phyloP scores from a whole-genome alignment of 2,329 filamentous ascomycete genomes.

The Pseudomassariella vexata region DNA sequence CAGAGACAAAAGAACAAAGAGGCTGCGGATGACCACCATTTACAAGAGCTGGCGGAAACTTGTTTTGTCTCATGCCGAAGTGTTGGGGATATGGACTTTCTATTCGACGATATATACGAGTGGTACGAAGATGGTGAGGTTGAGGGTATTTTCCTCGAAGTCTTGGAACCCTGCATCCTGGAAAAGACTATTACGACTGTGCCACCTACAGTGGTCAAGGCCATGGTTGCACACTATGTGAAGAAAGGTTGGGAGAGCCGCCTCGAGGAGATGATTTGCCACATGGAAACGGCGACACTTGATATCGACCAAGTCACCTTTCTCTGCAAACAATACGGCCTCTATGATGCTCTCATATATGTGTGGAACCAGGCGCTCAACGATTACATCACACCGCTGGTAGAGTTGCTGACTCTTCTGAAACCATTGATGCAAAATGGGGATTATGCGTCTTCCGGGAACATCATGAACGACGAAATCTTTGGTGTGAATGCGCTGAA shows the following conservation, averaged over 20 bases:
- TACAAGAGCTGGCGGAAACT: constrained; percentile 73
- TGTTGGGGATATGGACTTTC: constrained; percentile 72
- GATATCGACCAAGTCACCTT: constrained; percentile 90
- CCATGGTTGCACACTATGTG: constrained; percentile 77
- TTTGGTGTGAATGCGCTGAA: constrained; percentile 73
- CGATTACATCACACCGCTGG: constrained; percentile 87
- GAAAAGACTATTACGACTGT: constrained; percentile 68
- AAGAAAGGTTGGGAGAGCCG: constrained; percentile 67
- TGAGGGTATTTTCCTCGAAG: constrained; percentile 76
- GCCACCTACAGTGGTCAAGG: constrained; percentile 80
- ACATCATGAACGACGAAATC: constrained; percentile 53
- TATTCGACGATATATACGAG: constrained; percentile 88
- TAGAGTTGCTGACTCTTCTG: constrained; percentile 72
- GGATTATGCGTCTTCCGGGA: constrained; percentile 44
- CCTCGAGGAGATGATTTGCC: constrained; percentile 90
- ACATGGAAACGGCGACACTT: constrained; percentile 82
- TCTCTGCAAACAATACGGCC: constrained; percentile 82
- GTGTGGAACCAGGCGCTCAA: constrained; percentile 89
- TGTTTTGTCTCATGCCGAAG: constrained; percentile 80
- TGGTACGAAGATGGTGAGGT: constrained; percentile 76
- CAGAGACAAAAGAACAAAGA: constrained; percentile 49
- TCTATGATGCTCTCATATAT: constrained; percentile 94
- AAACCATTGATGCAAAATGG: constrained; percentile 52
- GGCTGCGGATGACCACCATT: constrained; percentile 47
- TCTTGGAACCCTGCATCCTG: constrained; percentile 81